phyloP scores from a whole-genome alignment of 164 flowering plant genomes.

The Dillenia suffruticosa region DNA sequence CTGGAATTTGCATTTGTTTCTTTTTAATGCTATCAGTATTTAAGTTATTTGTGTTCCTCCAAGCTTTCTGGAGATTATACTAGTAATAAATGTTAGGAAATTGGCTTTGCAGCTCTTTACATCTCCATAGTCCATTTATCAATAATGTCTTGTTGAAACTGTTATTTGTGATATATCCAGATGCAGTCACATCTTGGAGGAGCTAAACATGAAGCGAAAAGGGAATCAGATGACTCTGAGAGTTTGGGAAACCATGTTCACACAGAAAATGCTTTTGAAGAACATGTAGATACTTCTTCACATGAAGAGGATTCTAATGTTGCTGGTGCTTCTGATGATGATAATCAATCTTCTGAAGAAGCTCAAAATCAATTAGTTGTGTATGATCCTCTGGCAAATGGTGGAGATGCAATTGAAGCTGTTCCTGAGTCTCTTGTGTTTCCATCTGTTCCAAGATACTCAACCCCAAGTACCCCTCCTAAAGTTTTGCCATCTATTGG shows the following conservation, averaged over 20 bases:
- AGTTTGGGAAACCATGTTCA: conserved; percentile 12
- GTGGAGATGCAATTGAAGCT: conserved; percentile 17
- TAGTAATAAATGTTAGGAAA: too few relatives aligned
- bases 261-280: conserved; percentile 11
- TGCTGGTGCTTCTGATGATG: conserved; percentile 17
- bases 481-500: conserved; percentile 66
- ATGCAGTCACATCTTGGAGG: conserved; percentile 19
- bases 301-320: conserved; percentile 22
- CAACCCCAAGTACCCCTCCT: conserved; percentile 17
- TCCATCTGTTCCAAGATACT: conserved; percentile 14
- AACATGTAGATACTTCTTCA: conserved; percentile 17
- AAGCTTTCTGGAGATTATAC: too few relatives aligned
- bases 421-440: conserved; percentile 22
- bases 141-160: not conserved
- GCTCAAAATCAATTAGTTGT: conserved; percentile 48
- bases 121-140: not conserved
- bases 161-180: conserved; percentile 8
- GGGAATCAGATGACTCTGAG: conserved; percentile 17
- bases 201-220: conserved; percentile 11
- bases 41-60: too few relatives aligned
- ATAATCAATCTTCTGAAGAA: conserved; percentile 17
- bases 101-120: too few relatives aligned
- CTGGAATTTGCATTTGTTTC: too few relatives aligned
- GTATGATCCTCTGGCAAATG: conserved; percentile 40
- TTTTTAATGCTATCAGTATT: too few relatives aligned